Conservation (phyloP, 345 rosid genomes). For the Citropsis articulata region DNA sequence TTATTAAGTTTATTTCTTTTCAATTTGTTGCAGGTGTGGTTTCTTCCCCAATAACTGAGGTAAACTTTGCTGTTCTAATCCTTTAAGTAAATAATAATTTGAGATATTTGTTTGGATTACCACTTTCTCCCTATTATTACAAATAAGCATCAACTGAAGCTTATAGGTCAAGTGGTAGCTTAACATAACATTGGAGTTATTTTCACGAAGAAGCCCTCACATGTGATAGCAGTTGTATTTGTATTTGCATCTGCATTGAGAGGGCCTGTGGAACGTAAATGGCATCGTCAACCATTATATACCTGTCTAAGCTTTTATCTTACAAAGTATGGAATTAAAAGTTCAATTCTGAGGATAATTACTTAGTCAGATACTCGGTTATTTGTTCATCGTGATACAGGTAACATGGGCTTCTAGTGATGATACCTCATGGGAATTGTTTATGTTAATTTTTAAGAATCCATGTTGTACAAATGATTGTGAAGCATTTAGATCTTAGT, state of each 20-base stretch:
- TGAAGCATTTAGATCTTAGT: background rate
- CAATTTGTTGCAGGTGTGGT: conserved; percentile 48
- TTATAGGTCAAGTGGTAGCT: background rate
- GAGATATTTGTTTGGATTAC: background rate
- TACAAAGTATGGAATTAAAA: background rate
- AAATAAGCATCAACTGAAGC: background rate
- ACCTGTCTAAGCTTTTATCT: background rate
- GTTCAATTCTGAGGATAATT: background rate
- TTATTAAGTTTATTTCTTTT: conserved; percentile 16
- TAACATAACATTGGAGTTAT: background rate
- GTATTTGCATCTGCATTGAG: background rate
- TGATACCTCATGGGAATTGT: background rate
- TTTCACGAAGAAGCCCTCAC: background rate
- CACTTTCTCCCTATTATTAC: background rate
- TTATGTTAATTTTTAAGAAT: conserved; percentile 4
- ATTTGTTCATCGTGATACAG: background rate
- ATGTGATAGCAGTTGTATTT: background rate
- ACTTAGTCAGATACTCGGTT: background rate
- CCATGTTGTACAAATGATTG: background rate
- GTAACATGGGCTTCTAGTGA: background rate
- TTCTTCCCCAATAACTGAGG: conserved; percentile 51
- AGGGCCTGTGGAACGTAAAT: background rate
- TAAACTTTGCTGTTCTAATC: conserved; percentile 19
- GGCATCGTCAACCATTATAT: background rate
- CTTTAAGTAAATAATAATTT: background rate